Evolutionary conservation across 2,329 filamentous ascomycete species (phyloP).

Genomic region (Colletotrichum sp.): DNA sequence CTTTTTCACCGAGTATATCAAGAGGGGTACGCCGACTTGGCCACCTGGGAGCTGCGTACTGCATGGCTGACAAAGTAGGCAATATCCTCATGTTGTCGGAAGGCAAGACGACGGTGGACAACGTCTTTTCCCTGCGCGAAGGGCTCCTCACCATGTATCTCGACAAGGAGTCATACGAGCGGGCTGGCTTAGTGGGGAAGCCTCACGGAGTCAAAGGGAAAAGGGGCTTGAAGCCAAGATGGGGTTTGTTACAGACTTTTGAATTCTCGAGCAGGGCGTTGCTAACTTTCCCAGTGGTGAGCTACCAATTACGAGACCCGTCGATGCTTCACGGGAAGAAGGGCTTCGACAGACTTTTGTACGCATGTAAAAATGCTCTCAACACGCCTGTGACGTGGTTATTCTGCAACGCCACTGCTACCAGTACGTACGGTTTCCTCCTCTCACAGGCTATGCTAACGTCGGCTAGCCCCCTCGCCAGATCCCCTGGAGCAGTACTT

Average conservation of each 20-base stretch:
- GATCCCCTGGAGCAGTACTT: conserved; percentile 54
- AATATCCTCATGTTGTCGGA: conserved; percentile 85
- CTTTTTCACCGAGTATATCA: conserved; percentile 87
- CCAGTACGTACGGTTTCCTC: conserved; percentile 37
- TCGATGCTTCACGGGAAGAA: conserved; percentile 86
- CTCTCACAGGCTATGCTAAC: conserved; percentile 26
- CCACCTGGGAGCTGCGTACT: too few species aligned
- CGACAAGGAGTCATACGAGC: conserved; percentile 82
- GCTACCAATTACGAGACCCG: conserved; percentile 74
- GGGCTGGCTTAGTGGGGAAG: conserved; percentile 79
- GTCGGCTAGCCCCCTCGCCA: conserved; percentile 46
- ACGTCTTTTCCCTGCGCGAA: conserved; percentile 72
- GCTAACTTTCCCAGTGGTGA: conserved; percentile 64
- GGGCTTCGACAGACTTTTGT: conserved; percentile 78
- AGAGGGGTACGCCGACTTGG: conserved; percentile 61
- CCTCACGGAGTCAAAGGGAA: conserved; percentile 64
- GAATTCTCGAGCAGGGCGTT: not conserved
- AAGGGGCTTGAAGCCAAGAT: conserved; percentile 70
- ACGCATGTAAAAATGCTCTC: conserved; percentile 81
- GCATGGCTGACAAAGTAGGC: conserved; percentile 52
- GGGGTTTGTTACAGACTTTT: conserved; percentile 57
- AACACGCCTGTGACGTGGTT: conserved; percentile 75
- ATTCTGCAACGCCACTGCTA: conserved; percentile 67
- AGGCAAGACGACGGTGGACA: conserved; percentile 72
- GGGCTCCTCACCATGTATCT: conserved; percentile 79